These are phyloP conservation scores for rapeseed (Brassica napus) DNA, from an alignment of 345 rosid species.

Conservation along the genomic window Da-Ae NC_063444.1:50431001-50431500, in stretches of 20 bases:
- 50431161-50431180: slow-evolving; percentile 4
- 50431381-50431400: too few species aligned
- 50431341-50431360: neutral
- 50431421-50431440: neutral
- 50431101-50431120: neutral
- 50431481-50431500: neutral
- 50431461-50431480: neutral
- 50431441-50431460: neutral
- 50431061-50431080: slow-evolving; percentile 33
- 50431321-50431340: slow-evolving; percentile 1
- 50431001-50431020: neutral
- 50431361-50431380: neutral
- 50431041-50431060: slow-evolving; percentile 6
- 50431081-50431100: neutral
- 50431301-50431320: neutral
- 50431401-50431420: neutral
- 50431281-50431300: neutral
- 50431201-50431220: slow-evolving; percentile 21
- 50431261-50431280: neutral
- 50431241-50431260: neutral
- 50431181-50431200: slow-evolving; percentile 24
- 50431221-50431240: slow-evolving; percentile 25
- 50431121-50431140: neutral
- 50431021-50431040: slow-evolving; percentile 24
- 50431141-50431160: neutral